Conservation (phyloP, 2,329 filamentous ascomycete species). For the Alternaria incomplexa region DNA sequence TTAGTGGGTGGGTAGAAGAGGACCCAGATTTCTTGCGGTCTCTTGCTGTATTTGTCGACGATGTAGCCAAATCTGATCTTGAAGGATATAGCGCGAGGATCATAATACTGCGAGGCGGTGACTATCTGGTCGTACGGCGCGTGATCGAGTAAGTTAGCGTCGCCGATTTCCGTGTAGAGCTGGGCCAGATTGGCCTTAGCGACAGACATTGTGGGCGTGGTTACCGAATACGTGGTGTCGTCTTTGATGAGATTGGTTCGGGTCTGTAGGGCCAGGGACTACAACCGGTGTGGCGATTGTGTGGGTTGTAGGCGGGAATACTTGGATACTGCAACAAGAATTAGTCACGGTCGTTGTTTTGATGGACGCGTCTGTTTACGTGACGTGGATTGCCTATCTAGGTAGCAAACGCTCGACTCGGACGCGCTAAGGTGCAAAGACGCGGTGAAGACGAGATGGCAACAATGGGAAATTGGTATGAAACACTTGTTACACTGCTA, state of each 20-base stretch:
- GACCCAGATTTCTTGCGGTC: background rate
- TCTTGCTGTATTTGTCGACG: background rate
- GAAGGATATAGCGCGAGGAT: background rate
- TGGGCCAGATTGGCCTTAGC: background rate
- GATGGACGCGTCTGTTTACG: background rate
- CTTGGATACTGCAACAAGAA: no score
- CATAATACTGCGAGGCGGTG: background rate
- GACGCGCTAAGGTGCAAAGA: background rate
- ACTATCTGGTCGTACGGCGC: background rate
- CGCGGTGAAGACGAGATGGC: background rate
- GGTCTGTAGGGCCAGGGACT: background rate
- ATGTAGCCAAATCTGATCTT: background rate
- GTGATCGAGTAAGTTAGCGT: background rate
- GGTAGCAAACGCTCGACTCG: background rate
- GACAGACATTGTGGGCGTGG: background rate
- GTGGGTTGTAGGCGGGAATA: background rate
- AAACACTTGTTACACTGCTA: background rate
- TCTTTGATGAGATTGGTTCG: no score
- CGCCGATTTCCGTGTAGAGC: background rate
- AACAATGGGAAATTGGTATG: no score
- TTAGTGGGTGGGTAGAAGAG: background rate
- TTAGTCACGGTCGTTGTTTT: background rate
- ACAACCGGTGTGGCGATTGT: background rate
- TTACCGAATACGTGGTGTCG: background rate
- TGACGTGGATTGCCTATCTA: background rate